Evolutionary conservation across 1,139 yeast species (phyloP), one percentile per base, ranked within the genome.

Genomic region (Diutina sp.): DNA sequence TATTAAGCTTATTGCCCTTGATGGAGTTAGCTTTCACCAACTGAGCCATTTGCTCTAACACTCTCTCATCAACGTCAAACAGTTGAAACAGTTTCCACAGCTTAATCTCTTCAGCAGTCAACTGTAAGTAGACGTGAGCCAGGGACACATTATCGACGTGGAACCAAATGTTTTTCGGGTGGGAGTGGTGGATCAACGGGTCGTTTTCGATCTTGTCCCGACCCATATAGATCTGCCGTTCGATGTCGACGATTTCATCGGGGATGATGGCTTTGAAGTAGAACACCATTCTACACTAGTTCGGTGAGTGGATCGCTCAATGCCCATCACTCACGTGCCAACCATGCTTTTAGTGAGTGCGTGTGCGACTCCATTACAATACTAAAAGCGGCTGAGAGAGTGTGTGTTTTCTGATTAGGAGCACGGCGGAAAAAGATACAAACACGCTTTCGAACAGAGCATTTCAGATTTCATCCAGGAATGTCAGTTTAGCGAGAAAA

Each of bases 111-210:
- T 76, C 80, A 25, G 76, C 76, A 2, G 70, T 69, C 45, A 86
- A 69, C 57, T 89, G 80, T 41, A 87, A 69, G 63, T 89, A 89
- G n/a, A 89, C 77, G 66, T 89, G 96, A 0, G 95, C 95, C 51
- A 91, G 85, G 11, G 91, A 84, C 57, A 83, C 75, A 62, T 85
- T 86, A 63, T 87, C 95, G 8, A 85, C 91, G 67, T 88, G 96
- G 65, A 89, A 88, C 95, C 96, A 89, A 8, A 87, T 72, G 65
- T 87, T 87, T 58, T 79, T 81, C 16, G 84, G 84, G 61, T 81
- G 77, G 0, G 93, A 90, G 64, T 82, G 78, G 64, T 82, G 83
- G 58, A 89, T 85, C 58, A 89, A 70, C 30, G 82, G 79, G 64
- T 87, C 95, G 66, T 88, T 88, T 67, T 88, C 95, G 59, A 76